Evolutionary conservation across 2,329 filamentous ascomycete species (phyloP), one percentile per base, ranked within the genome.

Genomic region (Botrytis cinerea): DNA sequence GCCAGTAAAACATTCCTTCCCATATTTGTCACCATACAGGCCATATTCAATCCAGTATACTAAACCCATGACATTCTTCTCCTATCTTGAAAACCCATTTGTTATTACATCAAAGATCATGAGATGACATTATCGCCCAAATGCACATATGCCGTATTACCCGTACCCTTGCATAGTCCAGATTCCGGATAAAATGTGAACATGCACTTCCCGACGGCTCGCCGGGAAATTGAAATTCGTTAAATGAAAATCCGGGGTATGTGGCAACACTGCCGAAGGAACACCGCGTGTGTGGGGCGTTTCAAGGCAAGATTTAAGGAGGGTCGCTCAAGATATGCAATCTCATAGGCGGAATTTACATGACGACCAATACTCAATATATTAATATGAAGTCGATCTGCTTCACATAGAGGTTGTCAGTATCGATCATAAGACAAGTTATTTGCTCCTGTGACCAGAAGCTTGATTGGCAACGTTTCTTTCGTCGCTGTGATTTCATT

Each of bases 201-300:
- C 2, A 72, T 18, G 25, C 20, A 12, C 22, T 72, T 68, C 35
- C 74, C 74, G 75, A 73, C 76, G 76, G 74, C 70, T 67, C 72
- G 60, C 70, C 76, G 76, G 75, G 74, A 75, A 68, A 32, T 71
- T 64, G 46, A 74, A 68, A 62, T 45, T 43, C 51, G 63, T 73
- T 60, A 9, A 62, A 70, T 71, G 63, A 73, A 73, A 64, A 75
- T 54, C 69, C 64, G 64, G 70, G 51, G 60, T 73, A 63, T 46
- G 46, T 48, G 43, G 59, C 68, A 51, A 45, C 43, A 61, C 40
- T 43, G 8, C 72, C 43, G 51, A 54, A 59, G 10, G 38, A 57
- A 51, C 38, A 66, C 67, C 16, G 22, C 32, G 60, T 71, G 43
- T 48, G 43, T 57, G 40, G 57, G 67, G 59, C 28, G 28, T 64